These are phyloP conservation scores for Tulasnella calospora DNA, from an alignment of 768 basidiomycete genomes.

Conservation along the genomic window DNA sequence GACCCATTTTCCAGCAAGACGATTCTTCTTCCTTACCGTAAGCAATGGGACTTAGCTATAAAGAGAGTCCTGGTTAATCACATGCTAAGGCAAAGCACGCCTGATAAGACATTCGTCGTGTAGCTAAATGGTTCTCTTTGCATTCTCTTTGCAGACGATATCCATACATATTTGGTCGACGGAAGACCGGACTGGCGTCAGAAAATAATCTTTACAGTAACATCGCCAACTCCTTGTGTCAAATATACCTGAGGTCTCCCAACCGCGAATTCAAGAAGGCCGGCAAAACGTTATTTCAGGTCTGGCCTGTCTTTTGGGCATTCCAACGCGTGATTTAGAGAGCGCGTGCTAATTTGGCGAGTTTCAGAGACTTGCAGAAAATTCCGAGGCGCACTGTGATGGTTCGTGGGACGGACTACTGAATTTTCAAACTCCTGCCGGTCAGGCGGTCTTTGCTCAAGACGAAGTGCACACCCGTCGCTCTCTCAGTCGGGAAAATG, in stretches of 20 bases:
- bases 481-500: neutral
- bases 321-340: neutral
- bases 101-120: neutral
- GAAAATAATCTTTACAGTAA: neutral
- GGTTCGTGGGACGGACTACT: neutral
- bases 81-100: neutral
- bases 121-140: neutral
- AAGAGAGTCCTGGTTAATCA: neutral
- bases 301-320: neutral
- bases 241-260: neutral
- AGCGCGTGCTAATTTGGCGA: neutral
- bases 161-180: neutral
- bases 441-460: neutral
- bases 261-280: neutral
- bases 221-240: neutral
- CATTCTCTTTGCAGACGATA: neutral
- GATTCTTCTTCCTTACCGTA: neutral
- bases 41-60: neutral
- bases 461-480: neutral
- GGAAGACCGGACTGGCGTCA: neutral
- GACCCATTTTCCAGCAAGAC: neutral
- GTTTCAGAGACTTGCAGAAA: neutral
- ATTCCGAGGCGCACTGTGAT: neutral
- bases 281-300: neutral
- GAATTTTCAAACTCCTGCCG: neutral